phyloP scores from a whole-genome alignment of 495 filamentous ascomycete species.

The Podospora didyma region DNA sequence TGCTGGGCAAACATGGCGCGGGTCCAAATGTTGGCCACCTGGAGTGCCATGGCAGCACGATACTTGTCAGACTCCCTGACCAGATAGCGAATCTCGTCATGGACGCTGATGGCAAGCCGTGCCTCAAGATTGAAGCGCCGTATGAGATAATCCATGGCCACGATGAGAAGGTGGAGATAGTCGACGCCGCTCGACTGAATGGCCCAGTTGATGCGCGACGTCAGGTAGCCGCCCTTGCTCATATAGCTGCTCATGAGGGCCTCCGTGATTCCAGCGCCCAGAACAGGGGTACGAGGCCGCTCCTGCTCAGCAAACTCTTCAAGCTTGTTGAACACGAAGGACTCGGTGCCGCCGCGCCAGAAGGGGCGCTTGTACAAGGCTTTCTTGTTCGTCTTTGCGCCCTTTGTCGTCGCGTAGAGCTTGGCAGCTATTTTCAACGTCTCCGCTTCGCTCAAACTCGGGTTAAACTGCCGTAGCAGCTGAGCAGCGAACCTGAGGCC shows the following conservation, averaged over 20 bases:
- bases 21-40: constrained; percentile 94
- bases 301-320: constrained; percentile 98
- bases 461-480: constrained; percentile 89
- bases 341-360: constrained; percentile 96
- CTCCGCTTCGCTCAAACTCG: constrained; percentile 68
- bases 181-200: constrained; percentile 97
- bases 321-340: constrained; percentile 94
- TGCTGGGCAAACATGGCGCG: constrained; percentile 95
- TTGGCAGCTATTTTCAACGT: constrained; percentile 70
- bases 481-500: constrained; percentile 90
- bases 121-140: constrained; percentile 80
- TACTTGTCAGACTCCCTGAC: constrained; percentile 85
- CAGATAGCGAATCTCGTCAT: constrained; percentile 95
- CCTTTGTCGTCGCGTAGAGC: constrained; percentile 88
- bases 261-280: constrained; percentile 97
- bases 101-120: constrained; percentile 87
- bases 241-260: constrained; percentile 84
- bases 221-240: constrained; percentile 88
- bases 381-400: constrained; percentile 66
- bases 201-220: constrained; percentile 97
- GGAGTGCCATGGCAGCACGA: constrained; percentile 81
- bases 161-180: constrained; percentile 91
- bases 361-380: constrained; percentile 68
- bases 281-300: constrained; percentile 80
- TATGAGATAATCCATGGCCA: constrained; percentile 90